These are phyloP conservation scores for Malus hybrid DNA, from an alignment of 331 rosid genomes.

Conservation along the genomic window DNA sequence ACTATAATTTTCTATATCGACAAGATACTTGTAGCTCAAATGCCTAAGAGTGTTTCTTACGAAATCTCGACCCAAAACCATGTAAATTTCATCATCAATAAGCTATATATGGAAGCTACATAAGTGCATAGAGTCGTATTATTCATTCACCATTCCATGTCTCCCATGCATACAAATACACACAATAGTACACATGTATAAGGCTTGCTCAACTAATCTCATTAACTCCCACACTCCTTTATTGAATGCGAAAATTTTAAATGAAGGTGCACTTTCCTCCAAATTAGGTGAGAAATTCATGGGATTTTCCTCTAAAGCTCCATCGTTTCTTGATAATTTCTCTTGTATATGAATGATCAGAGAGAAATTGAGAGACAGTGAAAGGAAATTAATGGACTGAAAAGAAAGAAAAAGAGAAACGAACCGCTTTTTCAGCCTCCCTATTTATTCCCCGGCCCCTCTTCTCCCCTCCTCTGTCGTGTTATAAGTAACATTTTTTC, in stretches of 20 bases:
- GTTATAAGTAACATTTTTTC: slow-evolving; percentile 26
- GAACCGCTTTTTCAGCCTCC: neutral
- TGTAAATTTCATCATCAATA: neutral
- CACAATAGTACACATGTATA: neutral
- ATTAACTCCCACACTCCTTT: neutral
- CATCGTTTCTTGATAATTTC: neutral
- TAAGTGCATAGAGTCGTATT: neutral
- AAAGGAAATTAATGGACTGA: neutral
- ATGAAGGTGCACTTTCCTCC: slow-evolving; percentile 2
- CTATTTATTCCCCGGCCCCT: slow-evolving; percentile 12
- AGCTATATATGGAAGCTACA: neutral
- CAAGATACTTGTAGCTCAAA: neutral
- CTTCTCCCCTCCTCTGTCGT: neutral
- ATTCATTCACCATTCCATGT: neutral
- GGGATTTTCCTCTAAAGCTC: too few species aligned
- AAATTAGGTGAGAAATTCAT: slow-evolving; percentile 16
- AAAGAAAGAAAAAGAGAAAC: neutral
- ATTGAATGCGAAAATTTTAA: slow-evolving; percentile 30
- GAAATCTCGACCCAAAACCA: too few species aligned
- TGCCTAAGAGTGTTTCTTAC: too few species aligned
- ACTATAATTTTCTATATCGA: neutral
- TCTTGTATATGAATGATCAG: neutral
- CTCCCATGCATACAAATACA: neutral
- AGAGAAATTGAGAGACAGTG: neutral
- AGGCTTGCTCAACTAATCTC: slow-evolving; percentile 20